Evolutionary conservation across 306 rosid genomes (phyloP).

Genomic region (Hippophae tibetana): DNA sequence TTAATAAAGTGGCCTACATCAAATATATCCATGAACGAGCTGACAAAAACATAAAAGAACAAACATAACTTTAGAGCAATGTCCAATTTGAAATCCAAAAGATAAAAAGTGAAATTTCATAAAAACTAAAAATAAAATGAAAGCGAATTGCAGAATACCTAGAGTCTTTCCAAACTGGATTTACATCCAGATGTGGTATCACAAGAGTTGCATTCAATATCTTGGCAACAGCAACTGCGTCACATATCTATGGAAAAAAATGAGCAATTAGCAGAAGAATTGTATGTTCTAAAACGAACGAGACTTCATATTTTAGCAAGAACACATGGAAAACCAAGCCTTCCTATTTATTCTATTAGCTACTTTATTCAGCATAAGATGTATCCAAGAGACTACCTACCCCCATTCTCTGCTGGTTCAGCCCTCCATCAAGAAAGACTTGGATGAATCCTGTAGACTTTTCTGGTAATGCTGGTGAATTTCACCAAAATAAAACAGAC

Average conservation of each 20-base stretch:
- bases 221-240: slow-evolving; percentile 94
- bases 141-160: slow-evolving; percentile 36
- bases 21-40: slow-evolving; percentile 88
- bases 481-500: slow-evolving; percentile 11
- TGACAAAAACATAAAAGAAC: slow-evolving; percentile 27
- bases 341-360: too few relatives aligned
- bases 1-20: slow-evolving; percentile 96
- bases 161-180: slow-evolving; percentile 92
- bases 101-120: slow-evolving; percentile 5
- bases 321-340: background rate
- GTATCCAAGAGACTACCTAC: slow-evolving; percentile 28
- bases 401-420: slow-evolving; percentile 99
- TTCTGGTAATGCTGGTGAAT: slow-evolving; percentile 52
- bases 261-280: slow-evolving; percentile 12
- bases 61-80: slow-evolving; percentile 6
- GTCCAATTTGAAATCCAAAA: slow-evolving; percentile 10
- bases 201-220: slow-evolving; percentile 91
- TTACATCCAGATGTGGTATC: slow-evolving; percentile 82
- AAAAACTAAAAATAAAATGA: slow-evolving; percentile 12
- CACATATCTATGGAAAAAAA: slow-evolving; percentile 63
- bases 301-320: background rate
- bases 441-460: slow-evolving; percentile 77
- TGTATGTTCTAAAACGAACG: slow-evolving; percentile 4
- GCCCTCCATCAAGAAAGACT: slow-evolving; percentile 94
- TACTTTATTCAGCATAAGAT: too few relatives aligned